phyloP scores from a whole-genome alignment of 2,329 filamentous ascomycete species.

The Neonectria neomacrospora region DNA sequence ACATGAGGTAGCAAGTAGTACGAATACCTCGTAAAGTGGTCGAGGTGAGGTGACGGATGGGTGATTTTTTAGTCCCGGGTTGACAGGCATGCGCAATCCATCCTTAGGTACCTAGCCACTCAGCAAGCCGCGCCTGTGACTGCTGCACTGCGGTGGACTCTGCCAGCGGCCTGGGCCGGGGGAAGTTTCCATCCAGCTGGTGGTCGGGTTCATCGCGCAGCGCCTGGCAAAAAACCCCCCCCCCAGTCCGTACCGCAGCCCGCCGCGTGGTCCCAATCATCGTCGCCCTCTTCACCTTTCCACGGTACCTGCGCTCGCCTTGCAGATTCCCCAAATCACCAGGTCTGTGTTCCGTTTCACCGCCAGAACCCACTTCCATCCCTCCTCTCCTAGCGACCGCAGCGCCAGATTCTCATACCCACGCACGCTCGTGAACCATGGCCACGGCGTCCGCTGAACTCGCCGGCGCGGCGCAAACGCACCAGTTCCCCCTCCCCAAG shows the following conservation, averaged over 20 bases:
- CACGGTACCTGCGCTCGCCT: slow-evolving; percentile 40
- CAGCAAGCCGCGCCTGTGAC: neutral
- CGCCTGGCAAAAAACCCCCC: neutral
- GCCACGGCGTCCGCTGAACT: slow-evolving; percentile 32
- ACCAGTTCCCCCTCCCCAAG: slow-evolving; percentile 66
- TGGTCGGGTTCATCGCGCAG: slow-evolving; percentile 7
- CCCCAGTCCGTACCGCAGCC: slow-evolving; percentile 33
- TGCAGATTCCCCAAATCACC: slow-evolving; percentile 36
- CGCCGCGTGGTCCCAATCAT: slow-evolving; percentile 38
- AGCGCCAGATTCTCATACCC: neutral
- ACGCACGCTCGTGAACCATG: slow-evolving; percentile 12
- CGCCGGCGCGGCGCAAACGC: slow-evolving; percentile 35
- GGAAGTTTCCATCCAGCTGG: neutral
- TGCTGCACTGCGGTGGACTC: slow-evolving; percentile 20
- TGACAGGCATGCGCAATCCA: slow-evolving; percentile 11
- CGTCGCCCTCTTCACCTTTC: slow-evolving; percentile 32
- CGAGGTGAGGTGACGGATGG: neutral
- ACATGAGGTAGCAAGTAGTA: too few relatives aligned
- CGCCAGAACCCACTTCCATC: neutral
- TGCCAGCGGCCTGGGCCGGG: slow-evolving; percentile 3
- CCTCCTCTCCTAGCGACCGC: slow-evolving; percentile 5
- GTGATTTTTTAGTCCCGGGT: neutral
- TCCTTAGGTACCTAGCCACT: slow-evolving; percentile 9
- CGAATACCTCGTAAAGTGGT: neutral
- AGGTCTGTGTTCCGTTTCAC: slow-evolving; percentile 26